Conservation (phyloP, 768 basidiomycete genomes). For the Suillus weaverae region DNA sequence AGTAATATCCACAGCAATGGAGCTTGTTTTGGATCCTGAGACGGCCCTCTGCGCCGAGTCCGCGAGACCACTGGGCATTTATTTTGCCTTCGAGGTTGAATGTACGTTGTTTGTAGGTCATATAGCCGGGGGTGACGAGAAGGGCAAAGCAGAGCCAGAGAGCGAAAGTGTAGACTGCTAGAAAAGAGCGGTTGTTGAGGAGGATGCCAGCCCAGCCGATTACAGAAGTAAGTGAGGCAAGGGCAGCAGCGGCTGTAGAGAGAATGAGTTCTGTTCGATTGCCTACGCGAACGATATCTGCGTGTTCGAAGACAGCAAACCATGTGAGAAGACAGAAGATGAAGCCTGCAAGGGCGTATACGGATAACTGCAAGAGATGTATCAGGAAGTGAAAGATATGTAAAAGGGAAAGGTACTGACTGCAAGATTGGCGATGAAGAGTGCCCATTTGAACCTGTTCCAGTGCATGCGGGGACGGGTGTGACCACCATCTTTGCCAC, state of each 20-base stretch:
- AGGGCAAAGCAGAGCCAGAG: constrained; percentile 75
- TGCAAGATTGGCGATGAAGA: constrained; percentile 50
- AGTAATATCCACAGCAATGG: constrained; percentile 79
- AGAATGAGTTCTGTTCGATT: constrained; percentile 68
- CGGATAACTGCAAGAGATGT: constrained; percentile 43
- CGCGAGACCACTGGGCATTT: constrained; percentile 73
- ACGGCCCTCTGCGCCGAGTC: constrained; percentile 58
- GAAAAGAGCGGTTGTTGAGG: constrained; percentile 81
- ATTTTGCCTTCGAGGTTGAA: constrained; percentile 85
- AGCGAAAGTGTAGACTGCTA: constrained; percentile 69
- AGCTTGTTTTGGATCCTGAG: constrained; percentile 73
- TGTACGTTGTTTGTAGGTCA: constrained; percentile 69
- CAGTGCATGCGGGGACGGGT: constrained; percentile 54
- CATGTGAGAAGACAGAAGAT: constrained; percentile 71
- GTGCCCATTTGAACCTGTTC: constrained; percentile 84
- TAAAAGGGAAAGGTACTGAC: not conserved
- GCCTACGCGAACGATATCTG: constrained; percentile 72
- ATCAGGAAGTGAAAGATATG: not conserved
- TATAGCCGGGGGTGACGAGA: constrained; percentile 73
- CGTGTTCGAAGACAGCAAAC: constrained; percentile 70
- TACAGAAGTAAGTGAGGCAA: constrained; percentile 63
- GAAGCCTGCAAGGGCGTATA: constrained; percentile 60
- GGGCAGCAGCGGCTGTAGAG: constrained; percentile 63
- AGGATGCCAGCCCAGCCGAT: constrained; percentile 80
- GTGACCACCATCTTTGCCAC: constrained; percentile 38